Base-by-base conservation (phyloP, 2,329 filamentous ascomycete genomes). In the Pyrenochaeta sp. region DNA sequence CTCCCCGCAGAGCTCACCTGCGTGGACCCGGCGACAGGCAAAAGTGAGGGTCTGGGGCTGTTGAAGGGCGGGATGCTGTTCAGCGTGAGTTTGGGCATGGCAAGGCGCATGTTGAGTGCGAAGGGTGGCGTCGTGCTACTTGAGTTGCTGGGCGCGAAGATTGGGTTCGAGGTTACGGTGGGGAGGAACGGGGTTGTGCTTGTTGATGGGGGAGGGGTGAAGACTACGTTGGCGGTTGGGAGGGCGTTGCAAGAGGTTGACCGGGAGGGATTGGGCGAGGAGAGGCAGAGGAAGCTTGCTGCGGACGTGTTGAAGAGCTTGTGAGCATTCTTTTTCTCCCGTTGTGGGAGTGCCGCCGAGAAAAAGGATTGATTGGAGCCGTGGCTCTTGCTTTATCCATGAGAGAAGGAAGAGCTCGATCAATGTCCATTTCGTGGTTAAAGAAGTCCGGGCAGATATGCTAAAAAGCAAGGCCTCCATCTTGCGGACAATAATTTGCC, bases 1-100 rank as follows among this genome's bases (percentile, higher is more conserved):
- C 90, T 92, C 75, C 90, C 96, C 64, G 82, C 90, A 1, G 94
- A 97, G 74, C 77, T 99, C 30, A 90, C 95, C 63, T 97, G 94
- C 69, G 87, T 96, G 30, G 90, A 91, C 51, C 81, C 89, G 0
- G 81, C 87, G 1, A 96, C 92, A 0, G 93, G 93, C 18, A 96
- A 95, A 64, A 81, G 88, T 2, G 92, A 96, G 32, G 93, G 93
- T 0, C 77, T 97, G 11, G 94, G 94, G 0, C 89, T 89, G 6
- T 73, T 99, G 37, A 84, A 80, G 3, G 90, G 87, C 7, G 94
- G 94, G 9, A 96, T 95, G 88, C 73, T 96, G 18, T 96, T 92
- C 63, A 77, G 84, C 51, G 78, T 97, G 21, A 93, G 88, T 6
- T 77, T 88, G 1, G 87, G 85, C 2, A 89, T 96, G 80, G 87